Percentiles rank a stretch among this genome's conserved stretches.
Evolutionary conservation across 2,329 filamentous ascomycete genomes (phyloP).

Genomic region (Xylaria hypoxylon): DNA sequence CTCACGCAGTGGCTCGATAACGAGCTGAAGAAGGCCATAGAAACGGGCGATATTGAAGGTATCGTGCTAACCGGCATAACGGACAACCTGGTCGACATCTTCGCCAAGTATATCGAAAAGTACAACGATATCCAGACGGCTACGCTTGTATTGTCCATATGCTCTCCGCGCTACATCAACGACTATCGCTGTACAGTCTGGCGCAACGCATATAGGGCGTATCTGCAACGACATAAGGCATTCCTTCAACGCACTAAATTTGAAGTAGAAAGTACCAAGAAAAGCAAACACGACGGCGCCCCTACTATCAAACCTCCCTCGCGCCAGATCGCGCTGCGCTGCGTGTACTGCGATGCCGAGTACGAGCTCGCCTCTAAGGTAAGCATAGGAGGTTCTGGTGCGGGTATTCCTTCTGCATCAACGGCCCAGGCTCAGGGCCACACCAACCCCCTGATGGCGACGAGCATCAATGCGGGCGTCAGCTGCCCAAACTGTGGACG

Average conservation of each 20-base stretch:
- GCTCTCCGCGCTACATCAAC: conserved; percentile 79
- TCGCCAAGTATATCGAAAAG: conserved; percentile 79
- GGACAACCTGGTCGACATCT: conserved; percentile 77
- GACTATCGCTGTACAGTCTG: conserved; percentile 81
- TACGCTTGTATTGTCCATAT: conserved; percentile 78
- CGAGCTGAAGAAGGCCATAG: conserved; percentile 70
- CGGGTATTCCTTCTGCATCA: conserved; percentile 5
- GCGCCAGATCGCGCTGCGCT: conserved; percentile 79
- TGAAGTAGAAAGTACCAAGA: conserved; percentile 79
- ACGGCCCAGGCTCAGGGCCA: conserved; percentile 35
- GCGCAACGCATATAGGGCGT: conserved; percentile 77
- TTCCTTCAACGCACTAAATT: conserved; percentile 83
- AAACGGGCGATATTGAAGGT: conserved; percentile 78
- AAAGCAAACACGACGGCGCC: conserved; percentile 72
- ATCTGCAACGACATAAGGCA: conserved; percentile 77
- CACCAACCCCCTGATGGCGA: conserved; percentile 68
- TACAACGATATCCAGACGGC: conserved; percentile 84
- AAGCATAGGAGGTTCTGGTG: conserved; percentile 30
- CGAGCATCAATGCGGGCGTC: conserved; percentile 69
- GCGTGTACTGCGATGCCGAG: conserved; percentile 78
- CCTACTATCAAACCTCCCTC: conserved; percentile 73
- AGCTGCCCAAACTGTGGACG: conserved; percentile 75
- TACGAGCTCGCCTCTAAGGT: conserved; percentile 60
- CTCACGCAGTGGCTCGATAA: conserved; percentile 76
- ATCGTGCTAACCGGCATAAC: conserved; percentile 82